Evolutionary conservation across 169 alveolate species (phyloP).

Genomic region (Eimeria sp.): DNA sequence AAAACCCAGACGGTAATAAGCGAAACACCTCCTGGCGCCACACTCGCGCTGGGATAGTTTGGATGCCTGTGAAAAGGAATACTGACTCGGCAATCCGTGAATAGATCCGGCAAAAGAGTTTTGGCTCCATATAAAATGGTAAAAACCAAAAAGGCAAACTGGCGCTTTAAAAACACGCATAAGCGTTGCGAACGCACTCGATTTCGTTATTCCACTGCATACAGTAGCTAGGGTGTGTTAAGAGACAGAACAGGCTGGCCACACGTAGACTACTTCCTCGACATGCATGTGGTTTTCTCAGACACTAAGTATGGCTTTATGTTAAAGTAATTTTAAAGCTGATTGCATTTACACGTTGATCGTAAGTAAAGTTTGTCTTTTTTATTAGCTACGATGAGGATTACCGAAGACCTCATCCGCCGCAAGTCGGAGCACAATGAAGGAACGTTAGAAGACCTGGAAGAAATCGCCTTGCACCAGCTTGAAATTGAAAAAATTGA

Average conservation of each 20-base stretch:
- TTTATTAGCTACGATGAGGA: conserved; percentile 67
- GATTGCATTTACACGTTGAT: not conserved
- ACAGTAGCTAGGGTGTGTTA: conserved; percentile 17
- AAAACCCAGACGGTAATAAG: not conserved
- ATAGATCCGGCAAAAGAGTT: not conserved
- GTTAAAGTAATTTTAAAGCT: not conserved
- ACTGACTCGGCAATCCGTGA: not conserved
- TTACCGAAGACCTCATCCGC: conserved; percentile 91
- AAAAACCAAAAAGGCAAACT: not conserved
- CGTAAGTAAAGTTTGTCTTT: not conserved
- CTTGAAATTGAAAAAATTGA: conserved; percentile 94
- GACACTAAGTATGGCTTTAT: not conserved
- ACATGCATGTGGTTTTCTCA: not conserved
- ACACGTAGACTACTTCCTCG: not conserved
- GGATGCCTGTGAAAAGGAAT: not conserved
- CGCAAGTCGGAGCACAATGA: conserved; percentile 97
- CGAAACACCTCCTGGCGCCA: too few species aligned
- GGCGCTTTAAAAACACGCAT: not conserved
- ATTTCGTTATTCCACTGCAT: not conserved
- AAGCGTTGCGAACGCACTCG: not conserved
- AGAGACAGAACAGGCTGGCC: not conserved
- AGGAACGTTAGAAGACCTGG: conserved; percentile 93
- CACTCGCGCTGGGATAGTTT: not conserved
- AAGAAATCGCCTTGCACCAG: conserved; percentile 95
- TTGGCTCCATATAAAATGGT: not conserved